Evolutionary conservation across 2,329 filamentous ascomycete species (phyloP).

Genomic region (Rachicladosporium sp.): DNA sequence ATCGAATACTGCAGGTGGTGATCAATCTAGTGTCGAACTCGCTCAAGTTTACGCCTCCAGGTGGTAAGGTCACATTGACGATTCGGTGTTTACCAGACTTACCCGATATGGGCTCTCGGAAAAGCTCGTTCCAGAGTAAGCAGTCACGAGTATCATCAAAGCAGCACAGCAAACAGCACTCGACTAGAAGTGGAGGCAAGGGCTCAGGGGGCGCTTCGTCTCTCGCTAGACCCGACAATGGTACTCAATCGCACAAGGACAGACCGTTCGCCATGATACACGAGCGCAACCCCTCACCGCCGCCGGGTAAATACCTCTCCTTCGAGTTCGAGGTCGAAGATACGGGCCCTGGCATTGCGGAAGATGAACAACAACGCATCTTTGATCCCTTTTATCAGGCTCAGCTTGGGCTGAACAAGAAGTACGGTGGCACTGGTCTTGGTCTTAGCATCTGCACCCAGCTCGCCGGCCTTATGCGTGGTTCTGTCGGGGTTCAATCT

Average conservation of each 20-base stretch:
- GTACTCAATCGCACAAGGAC: slow-evolving; percentile 1
- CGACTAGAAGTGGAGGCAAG: slow-evolving; percentile 5
- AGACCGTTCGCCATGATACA: slow-evolving; percentile 21
- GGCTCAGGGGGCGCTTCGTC: slow-evolving; percentile 2
- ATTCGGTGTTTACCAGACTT: slow-evolving; percentile 61
- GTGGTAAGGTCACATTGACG: slow-evolving; percentile 61
- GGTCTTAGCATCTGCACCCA: slow-evolving; percentile 85
- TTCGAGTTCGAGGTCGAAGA: slow-evolving; percentile 88
- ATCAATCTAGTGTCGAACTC: slow-evolving; percentile 90
- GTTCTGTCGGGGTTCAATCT: slow-evolving; percentile 59
- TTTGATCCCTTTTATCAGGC: slow-evolving; percentile 94
- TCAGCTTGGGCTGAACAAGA: slow-evolving; percentile 78
- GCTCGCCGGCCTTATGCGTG: slow-evolving; percentile 70
- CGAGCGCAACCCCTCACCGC: slow-evolving; percentile 26
- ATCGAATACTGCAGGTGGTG: slow-evolving; percentile 81
- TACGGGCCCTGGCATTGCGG: slow-evolving; percentile 73
- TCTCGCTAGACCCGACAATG: not conserved
- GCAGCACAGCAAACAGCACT: slow-evolving; percentile 1
- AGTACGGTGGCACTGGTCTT: slow-evolving; percentile 77
- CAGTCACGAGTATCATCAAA: slow-evolving; percentile 10
- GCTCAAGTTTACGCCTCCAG: slow-evolving; percentile 74
- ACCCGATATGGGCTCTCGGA: slow-evolving; percentile 31
- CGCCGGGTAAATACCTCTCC: slow-evolving; percentile 54
- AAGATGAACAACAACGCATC: slow-evolving; percentile 64
- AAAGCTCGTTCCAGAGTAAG: slow-evolving; percentile 25